These are phyloP conservation scores for Plasmodium fragile DNA, from an alignment of 169 alveolate species.

Conservation along the genomic window DNA sequence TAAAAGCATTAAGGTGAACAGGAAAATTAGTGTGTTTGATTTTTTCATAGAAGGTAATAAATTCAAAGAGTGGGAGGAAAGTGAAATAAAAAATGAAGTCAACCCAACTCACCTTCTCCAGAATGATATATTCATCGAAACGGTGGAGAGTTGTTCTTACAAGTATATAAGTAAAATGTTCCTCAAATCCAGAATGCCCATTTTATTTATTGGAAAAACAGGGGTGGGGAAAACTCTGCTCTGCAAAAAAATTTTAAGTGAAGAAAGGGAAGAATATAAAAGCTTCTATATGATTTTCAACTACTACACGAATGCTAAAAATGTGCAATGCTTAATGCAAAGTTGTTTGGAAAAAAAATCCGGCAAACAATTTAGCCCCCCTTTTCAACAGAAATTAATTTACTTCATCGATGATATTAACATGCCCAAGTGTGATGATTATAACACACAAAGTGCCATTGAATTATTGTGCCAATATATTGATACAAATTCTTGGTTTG, in stretches of 20 bases:
- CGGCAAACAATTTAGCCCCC: conserved; percentile 96
- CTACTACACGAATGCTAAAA: conserved; percentile 80
- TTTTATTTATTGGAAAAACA: conserved; percentile 59
- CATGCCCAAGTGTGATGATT: conserved; percentile 96
- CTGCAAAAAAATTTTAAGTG: conserved; percentile 94
- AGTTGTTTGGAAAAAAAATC: conserved; percentile 94
- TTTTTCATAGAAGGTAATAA: conserved; percentile 93
- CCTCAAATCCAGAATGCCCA: conserved; percentile 53
- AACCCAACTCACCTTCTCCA: background rate
- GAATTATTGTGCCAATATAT: conserved; percentile 94
- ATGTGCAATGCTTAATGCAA: conserved; percentile 84
- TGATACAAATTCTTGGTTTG: conserved; percentile 95
- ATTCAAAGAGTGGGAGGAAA: conserved; percentile 89
- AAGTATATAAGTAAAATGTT: conserved; percentile 55
- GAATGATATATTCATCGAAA: conserved; percentile 58
- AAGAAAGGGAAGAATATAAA: conserved; percentile 90
- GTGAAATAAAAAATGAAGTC: conserved; percentile 30
- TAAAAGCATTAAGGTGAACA: conserved; percentile 96
- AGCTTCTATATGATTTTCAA: conserved; percentile 86
- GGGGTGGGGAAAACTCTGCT: conserved; percentile 91
- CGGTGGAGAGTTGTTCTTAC: conserved; percentile 55
- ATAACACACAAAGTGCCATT: conserved; percentile 95
- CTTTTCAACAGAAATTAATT: conserved; percentile 93
- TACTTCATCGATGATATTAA: conserved; percentile 96
- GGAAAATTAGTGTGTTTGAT: conserved; percentile 96